phyloP scores from a whole-genome alignment of 2,329 filamentous ascomycete species.

The Eutypa lata region DNA sequence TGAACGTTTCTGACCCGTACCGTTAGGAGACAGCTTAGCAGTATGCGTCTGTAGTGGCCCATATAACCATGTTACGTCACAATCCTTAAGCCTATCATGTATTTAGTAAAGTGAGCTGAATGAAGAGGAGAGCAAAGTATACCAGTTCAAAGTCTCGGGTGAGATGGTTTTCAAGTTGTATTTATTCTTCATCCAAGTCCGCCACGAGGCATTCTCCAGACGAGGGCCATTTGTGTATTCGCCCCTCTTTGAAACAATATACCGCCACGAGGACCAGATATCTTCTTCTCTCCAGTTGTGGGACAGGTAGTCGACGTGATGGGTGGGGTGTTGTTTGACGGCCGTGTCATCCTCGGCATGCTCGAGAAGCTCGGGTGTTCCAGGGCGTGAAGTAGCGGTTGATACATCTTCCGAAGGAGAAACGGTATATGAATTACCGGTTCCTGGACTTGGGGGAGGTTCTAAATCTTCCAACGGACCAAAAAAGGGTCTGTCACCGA shows the following conservation, averaged over 20 bases:
- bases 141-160: slow-evolving; percentile 93
- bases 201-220: slow-evolving; percentile 94
- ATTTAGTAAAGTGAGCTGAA: slow-evolving; percentile 25
- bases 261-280: slow-evolving; percentile 96
- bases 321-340: slow-evolving; percentile 69
- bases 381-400: slow-evolving; percentile 50
- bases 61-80: slow-evolving; percentile 96
- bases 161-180: slow-evolving; percentile 83
- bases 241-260: slow-evolving; percentile 76
- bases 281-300: slow-evolving; percentile 94
- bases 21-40: slow-evolving; percentile 48
- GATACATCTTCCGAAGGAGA: slow-evolving; percentile 55
- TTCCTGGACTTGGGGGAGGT: slow-evolving; percentile 47
- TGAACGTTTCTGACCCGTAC: slow-evolving; percentile 38
- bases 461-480: slow-evolving; percentile 47
- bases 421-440: slow-evolving; percentile 47
- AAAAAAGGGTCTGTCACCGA: slow-evolving; percentile 46
- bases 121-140: slow-evolving; percentile 13
- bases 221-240: slow-evolving; percentile 78
- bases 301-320: slow-evolving; percentile 93
- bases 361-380: slow-evolving; percentile 53
- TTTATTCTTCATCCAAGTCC: slow-evolving; percentile 93
- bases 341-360: slow-evolving; percentile 78
- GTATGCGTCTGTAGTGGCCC: slow-evolving; percentile 79
- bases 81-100: slow-evolving; percentile 79